These are phyloP conservation scores for Chalaropsis ovoidea DNA, from an alignment of 2,329 filamentous ascomycete species.

Conservation along the genomic window DNA sequence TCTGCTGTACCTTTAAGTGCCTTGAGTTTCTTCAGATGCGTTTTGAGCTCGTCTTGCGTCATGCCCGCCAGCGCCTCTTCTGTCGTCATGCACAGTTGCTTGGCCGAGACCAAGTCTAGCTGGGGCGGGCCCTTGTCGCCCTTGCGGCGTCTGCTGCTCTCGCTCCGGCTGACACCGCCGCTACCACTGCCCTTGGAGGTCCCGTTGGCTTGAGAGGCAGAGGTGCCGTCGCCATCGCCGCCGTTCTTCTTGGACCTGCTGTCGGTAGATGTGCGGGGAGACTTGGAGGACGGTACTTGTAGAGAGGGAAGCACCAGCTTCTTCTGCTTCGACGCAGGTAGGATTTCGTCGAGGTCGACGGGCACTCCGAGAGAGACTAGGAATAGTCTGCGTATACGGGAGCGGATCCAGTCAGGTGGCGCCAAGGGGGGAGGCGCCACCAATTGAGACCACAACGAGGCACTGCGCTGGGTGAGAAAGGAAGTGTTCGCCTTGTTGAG, in stretches of 20 bases:
- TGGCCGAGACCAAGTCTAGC: constrained; percentile 68
- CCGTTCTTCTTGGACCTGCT: constrained; percentile 42
- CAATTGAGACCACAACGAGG: constrained; percentile 91
- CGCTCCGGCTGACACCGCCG: background rate
- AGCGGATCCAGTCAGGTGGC: constrained; percentile 95
- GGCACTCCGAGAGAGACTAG: constrained; percentile 92
- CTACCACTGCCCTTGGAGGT: background rate
- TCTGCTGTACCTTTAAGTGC: constrained; percentile 61
- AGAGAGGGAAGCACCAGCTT: constrained; percentile 88
- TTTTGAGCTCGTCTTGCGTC: constrained; percentile 63
- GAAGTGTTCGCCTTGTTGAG: constrained; percentile 50
- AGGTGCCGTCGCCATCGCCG: constrained; percentile 33
- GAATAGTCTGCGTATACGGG: constrained; percentile 86
- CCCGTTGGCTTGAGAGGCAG: background rate
- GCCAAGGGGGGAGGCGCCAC: constrained; percentile 89
- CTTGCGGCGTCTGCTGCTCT: constrained; percentile 37
- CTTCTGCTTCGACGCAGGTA: constrained; percentile 95
- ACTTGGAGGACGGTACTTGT: constrained; percentile 53
- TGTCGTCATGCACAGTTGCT: constrained; percentile 71
- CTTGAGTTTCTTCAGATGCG: constrained; percentile 60
- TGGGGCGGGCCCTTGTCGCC: constrained; percentile 60
- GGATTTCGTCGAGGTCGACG: constrained; percentile 91
- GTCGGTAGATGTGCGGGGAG: constrained; percentile 46
- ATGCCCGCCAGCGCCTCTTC: constrained; percentile 72
- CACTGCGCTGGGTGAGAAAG: constrained; percentile 75